Percentiles rank a stretch among this genome's conserved stretches.
phyloP scores from a whole-genome alignment of 495 filamentous ascomycete genomes.

The Aspergillus haitiensis region DNA sequence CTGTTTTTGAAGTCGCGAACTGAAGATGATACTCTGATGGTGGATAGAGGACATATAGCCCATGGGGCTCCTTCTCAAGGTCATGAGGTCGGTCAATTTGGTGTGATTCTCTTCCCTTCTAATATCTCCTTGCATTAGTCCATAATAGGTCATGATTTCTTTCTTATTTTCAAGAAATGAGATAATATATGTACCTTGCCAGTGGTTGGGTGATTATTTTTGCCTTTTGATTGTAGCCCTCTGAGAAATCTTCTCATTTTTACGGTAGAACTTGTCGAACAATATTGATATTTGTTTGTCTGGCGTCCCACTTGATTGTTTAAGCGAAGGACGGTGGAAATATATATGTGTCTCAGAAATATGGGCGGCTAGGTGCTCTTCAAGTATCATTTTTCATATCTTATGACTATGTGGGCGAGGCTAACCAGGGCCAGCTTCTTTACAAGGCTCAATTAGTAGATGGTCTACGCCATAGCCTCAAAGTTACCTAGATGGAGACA shows the following conservation, averaged over 20 bases:
- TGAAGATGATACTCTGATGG: not conserved
- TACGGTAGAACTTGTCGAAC: not conserved
- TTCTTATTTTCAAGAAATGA: not conserved
- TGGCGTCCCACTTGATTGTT: too few relatives aligned
- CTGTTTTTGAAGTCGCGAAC: not conserved
- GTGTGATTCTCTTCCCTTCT: not conserved
- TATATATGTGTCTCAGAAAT: too few relatives aligned
- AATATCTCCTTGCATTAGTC: not conserved
- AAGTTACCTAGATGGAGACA: too few relatives aligned
- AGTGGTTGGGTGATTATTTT: not conserved
- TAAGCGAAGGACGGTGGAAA: too few relatives aligned
- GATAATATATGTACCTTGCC: not conserved
- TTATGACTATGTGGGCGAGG: too few relatives aligned
- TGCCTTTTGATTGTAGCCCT: not conserved
- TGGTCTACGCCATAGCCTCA: too few relatives aligned
- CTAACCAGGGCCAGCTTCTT: too few relatives aligned
- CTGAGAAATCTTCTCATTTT: not conserved
- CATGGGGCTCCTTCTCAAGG: slow-evolving; percentile 2
- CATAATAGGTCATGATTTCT: not conserved
- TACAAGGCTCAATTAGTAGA: too few relatives aligned
- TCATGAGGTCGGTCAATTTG: not conserved
- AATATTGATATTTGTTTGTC: too few relatives aligned
- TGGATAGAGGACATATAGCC: not conserved
- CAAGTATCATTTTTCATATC: too few relatives aligned
- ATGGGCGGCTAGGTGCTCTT: too few relatives aligned